Conservation (phyloP, 2,329 filamentous ascomycete species). For the Fusarium sp. region DNA sequence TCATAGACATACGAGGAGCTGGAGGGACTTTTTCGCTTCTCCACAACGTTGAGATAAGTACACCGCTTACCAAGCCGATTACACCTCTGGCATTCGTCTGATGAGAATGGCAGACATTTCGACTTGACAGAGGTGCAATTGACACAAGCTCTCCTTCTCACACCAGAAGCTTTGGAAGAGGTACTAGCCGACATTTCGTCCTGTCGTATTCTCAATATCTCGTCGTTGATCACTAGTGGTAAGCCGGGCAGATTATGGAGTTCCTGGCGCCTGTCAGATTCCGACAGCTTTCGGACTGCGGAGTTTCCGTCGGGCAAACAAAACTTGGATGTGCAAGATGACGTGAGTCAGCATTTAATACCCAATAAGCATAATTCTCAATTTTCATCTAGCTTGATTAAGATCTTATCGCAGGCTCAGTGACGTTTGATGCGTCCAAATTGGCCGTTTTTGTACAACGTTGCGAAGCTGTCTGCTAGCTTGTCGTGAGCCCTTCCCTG, state of each 20-base stretch:
- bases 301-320: conserved; percentile 16
- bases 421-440: neutral
- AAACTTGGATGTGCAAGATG: neutral
- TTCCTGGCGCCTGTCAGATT: neutral
- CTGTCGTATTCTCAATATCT: neutral
- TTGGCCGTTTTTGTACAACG: neutral
- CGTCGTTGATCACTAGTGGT: neutral
- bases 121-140: conserved; percentile 28
- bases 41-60: conserved; percentile 11
- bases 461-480: neutral
- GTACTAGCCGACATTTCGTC: neutral
- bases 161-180: neutral
- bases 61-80: conserved; percentile 18
- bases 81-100: conserved; percentile 26
- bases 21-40: conserved; percentile 15
- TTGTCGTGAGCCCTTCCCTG: no score
- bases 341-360: conserved; percentile 1
- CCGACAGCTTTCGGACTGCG: neutral
- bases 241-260: neutral
- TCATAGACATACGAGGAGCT: neutral
- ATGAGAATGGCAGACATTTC: conserved; percentile 23
- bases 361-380: neutral
- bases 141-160: conserved; percentile 24
- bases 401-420: neutral
- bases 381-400: neutral